A percentile compares a stretch with the other conserved stretches of the same genome.
phyloP scores from a whole-genome alignment of 805 yeast species.

The Suhomyces pyralidae region DNA sequence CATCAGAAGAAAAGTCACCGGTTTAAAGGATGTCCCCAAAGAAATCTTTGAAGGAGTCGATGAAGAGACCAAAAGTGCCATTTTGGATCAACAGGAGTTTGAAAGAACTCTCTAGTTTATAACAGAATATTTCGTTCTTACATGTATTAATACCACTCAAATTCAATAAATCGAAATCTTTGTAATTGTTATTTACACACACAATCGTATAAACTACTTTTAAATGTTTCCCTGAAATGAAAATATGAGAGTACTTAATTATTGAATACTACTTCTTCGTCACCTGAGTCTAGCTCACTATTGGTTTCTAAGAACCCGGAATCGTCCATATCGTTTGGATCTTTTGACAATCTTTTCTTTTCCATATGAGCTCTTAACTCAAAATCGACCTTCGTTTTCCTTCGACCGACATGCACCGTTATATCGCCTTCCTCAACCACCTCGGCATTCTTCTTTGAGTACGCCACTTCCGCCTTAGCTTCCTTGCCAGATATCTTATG shows the following conservation, averaged over 20 bases:
- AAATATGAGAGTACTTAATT: background rate
- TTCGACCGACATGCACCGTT: slow-evolving; percentile 44
- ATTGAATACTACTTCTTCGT: slow-evolving; percentile 13
- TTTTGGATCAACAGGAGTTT: slow-evolving; percentile 54
- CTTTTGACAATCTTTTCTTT: slow-evolving; percentile 22
- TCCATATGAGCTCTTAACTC: slow-evolving; percentile 46
- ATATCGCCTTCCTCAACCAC: slow-evolving; percentile 48
- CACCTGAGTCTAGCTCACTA: slow-evolving; percentile 15
- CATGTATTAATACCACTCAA: slow-evolving; percentile 5
- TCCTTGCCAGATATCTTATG: slow-evolving; percentile 46
- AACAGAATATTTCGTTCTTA: slow-evolving; percentile 4
- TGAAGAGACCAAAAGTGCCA: slow-evolving; percentile 57
- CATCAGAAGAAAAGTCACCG: slow-evolving; percentile 56
- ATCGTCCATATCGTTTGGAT: slow-evolving; percentile 9
- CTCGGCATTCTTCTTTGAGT: slow-evolving; percentile 44
- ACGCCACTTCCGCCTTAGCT: slow-evolving; percentile 47
- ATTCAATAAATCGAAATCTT: background rate
- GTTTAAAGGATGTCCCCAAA: slow-evolving; percentile 56
- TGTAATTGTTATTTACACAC: background rate
- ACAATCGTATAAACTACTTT: background rate
- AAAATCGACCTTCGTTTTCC: slow-evolving; percentile 46
- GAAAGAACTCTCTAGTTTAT: slow-evolving; percentile 31
- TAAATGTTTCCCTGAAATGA: background rate
- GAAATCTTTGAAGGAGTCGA: slow-evolving; percentile 54
- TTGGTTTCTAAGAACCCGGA: slow-evolving; percentile 9